These are phyloP conservation scores for Pterocarpus macrocarpus DNA, from an alignment of 306 rosid species.

Conservation along the genomic window DNA sequence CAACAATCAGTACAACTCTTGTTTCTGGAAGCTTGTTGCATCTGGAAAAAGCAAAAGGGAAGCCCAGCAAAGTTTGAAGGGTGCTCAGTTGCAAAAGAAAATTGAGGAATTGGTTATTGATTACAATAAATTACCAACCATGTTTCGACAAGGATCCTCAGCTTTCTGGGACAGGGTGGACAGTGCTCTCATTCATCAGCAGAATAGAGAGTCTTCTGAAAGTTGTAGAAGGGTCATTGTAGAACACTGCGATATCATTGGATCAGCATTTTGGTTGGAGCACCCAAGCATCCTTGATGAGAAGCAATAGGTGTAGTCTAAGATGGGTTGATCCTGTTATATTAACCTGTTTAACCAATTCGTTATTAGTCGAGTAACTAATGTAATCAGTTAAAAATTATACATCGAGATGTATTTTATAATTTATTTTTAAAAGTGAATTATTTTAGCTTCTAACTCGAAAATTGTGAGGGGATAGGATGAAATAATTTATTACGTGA, in stretches of 20 bases:
- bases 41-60: conserved; percentile 69
- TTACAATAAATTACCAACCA: conserved; percentile 65
- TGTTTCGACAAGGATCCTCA: conserved; percentile 82
- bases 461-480: too few relatives aligned
- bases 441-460: too few relatives aligned
- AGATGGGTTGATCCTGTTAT: too few relatives aligned
- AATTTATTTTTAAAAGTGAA: too few relatives aligned
- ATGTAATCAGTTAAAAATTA: too few relatives aligned
- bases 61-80: conserved; percentile 69
- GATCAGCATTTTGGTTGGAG: conserved; percentile 66
- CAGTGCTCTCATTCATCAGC: conserved; percentile 30
- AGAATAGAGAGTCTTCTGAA: conserved; percentile 43
- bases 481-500: too few relatives aligned
- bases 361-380: too few relatives aligned
- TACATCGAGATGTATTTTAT: too few relatives aligned
- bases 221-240: conserved; percentile 53
- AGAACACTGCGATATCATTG: conserved; percentile 69
- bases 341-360: too few relatives aligned
- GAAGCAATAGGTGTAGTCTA: conserved; percentile 15
- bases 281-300: conserved; percentile 66
- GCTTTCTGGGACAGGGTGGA: conserved; percentile 66
- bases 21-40: conserved; percentile 86
- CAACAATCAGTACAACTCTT: conserved; percentile 84
- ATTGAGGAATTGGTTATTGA: conserved; percentile 71
- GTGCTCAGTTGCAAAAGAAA: conserved; percentile 73